Evolutionary conservation across 352 stramenopile species (phyloP), one percentile per base, ranked within the genome.

Genomic region (Phytophthora fragariaefolia): DNA sequence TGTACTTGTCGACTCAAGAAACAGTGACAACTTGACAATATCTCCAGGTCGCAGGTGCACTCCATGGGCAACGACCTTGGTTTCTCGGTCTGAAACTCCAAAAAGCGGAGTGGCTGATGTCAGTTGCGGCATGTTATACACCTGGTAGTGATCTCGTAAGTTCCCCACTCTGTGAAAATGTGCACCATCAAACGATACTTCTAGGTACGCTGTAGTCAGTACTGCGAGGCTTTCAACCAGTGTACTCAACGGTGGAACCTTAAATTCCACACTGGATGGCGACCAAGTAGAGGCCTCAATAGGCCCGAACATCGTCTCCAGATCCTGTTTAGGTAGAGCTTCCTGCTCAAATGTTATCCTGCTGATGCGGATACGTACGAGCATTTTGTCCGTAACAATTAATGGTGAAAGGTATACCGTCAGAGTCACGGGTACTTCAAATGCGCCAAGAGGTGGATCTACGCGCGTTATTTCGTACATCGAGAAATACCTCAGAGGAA

Each of bases 101-200:
- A 79, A 90, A 2, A 91, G 48, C 6, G 84, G 84, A 3, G 26
- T 62, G 8, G 80, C 76, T 0, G 58, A 84, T n/a, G 70, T 77
- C 6, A 92, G 34, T 10, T 80, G 65, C 2, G 84, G 82, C 18
- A 92, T 79, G 30, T 82, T 89, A 63, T 91, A 91, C 4, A 89
- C 73, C 3, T 52, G 61, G 28, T 87, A 91, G 20, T 82, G 75
- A 8, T 76, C 40, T 27, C 85, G 58, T 3, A 92, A 56, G 24
- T 89, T 69, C 2, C 84, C 80, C 9, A 81, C 59, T 1, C 59
- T 50, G 46, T 89, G 73, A 51, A 89, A 92, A 45, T 77, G 70
- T 12, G 56, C 45, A 5, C 49, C 48, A 55, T 92, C 82, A 47
- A 92, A 91, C 0, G 84, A 90, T 1, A 91, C 4, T 2, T 91